Conservation (phyloP, 768 basidiomycete genomes). For the Chalciporus sphaerocephalus region DNA sequence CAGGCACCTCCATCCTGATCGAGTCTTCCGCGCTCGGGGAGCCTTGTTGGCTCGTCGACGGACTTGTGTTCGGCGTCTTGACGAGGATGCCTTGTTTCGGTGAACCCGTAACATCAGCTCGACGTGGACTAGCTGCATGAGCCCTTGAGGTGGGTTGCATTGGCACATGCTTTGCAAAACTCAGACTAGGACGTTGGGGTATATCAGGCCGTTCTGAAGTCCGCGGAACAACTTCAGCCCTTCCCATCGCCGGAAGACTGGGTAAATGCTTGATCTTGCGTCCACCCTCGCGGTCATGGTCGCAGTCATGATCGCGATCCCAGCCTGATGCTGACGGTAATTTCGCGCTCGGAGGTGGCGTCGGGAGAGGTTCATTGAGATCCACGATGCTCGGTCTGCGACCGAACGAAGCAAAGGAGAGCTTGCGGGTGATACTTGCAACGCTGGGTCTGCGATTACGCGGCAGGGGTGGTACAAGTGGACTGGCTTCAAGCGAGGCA, state of each 20-base stretch:
- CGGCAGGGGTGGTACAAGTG: background rate
- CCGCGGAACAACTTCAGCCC: background rate
- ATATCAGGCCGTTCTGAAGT: background rate
- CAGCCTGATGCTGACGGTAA: conserved; percentile 11
- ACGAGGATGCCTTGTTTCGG: conserved; percentile 14
- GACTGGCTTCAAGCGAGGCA: conserved; percentile 6
- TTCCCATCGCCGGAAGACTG: conserved; percentile 20
- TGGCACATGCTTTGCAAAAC: background rate
- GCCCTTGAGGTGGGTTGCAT: conserved; percentile 2
- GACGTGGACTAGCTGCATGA: background rate
- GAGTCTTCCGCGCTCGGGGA: background rate
- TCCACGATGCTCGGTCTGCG: conserved; percentile 25
- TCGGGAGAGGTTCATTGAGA: conserved; percentile 17
- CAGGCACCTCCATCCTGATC: conserved; percentile 1
- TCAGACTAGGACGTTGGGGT: conserved; percentile 15
- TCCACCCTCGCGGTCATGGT: no score
- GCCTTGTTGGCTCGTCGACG: conserved; percentile 4
- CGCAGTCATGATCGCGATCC: conserved; percentile 12
- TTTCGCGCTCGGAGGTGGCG: conserved; percentile 14
- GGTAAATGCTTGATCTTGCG: conserved; percentile 22
- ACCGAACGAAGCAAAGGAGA: conserved; percentile 28
- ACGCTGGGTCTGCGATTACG: conserved; percentile 24
- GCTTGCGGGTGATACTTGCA: conserved; percentile 30
- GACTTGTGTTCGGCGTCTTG: conserved; percentile 9
- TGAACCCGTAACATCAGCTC: background rate